These are phyloP conservation scores for Aspergillus chevalieri DNA, from an alignment of 2,329 filamentous ascomycete species.

Conservation along the genomic window DNA sequence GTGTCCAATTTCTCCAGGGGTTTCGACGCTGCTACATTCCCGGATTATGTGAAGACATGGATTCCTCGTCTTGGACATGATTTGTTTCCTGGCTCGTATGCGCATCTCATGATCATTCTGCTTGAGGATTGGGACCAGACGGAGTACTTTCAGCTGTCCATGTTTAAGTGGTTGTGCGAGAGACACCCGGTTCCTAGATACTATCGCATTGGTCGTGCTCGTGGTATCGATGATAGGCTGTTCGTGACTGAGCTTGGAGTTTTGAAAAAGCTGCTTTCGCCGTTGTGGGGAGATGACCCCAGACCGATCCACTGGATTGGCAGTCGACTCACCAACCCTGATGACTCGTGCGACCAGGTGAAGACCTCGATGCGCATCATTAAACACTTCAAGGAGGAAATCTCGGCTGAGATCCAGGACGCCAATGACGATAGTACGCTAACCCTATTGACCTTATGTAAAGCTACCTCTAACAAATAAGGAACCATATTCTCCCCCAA, in stretches of 20 bases:
- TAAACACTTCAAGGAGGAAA: conserved; percentile 16
- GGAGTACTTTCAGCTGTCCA: conserved; percentile 58
- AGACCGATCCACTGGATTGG: conserved; percentile 15
- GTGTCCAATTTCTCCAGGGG: conserved; percentile 14
- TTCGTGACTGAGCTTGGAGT: conserved; percentile 17
- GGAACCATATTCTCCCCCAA: conserved; percentile 11
- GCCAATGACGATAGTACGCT: conserved; percentile 12
- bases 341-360: conserved; percentile 10
- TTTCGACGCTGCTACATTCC: conserved; percentile 14
- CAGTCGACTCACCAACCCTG: conserved; percentile 4
- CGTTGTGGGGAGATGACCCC: conserved; percentile 12
- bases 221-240: neutral
- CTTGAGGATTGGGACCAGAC: conserved; percentile 49
- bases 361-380: conserved; percentile 15
- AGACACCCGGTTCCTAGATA: neutral
- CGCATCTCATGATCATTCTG: conserved; percentile 19
- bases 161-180: conserved; percentile 49
- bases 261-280: conserved; percentile 16
- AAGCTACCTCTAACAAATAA: conserved; percentile 1
- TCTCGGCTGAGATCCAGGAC: conserved; percentile 5
- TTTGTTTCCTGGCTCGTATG: conserved; percentile 16
- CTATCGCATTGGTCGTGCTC: neutral
- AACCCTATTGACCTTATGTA: neutral
- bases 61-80: conserved; percentile 5
- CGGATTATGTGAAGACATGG: conserved; percentile 4